phyloP scores from a whole-genome alignment of 2,329 filamentous ascomycete species.

The Cladosporium sp. region DNA sequence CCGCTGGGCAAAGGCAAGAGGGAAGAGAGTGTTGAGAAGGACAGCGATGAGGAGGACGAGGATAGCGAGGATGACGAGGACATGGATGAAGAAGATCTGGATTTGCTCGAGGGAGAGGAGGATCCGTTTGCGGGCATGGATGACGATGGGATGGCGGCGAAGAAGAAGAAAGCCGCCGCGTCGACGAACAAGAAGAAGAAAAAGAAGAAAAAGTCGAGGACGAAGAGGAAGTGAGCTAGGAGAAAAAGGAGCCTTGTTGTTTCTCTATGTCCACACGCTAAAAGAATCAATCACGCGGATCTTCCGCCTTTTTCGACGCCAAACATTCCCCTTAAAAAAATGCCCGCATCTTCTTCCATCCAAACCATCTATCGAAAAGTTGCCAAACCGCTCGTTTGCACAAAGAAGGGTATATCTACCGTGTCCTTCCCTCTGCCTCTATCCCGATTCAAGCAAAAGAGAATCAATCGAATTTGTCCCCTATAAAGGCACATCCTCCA shows the following conservation, averaged over 20 bases:
- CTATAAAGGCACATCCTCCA: slow-evolving; percentile 64
- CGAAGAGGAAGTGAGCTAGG: slow-evolving; percentile 25
- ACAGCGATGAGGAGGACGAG: slow-evolving; percentile 24
- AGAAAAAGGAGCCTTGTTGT: too few species aligned
- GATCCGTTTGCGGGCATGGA: slow-evolving; percentile 21
- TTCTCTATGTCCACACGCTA: neutral
- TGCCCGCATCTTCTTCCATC: neutral
- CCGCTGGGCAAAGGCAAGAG: slow-evolving; percentile 14
- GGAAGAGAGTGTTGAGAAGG: slow-evolving; percentile 16
- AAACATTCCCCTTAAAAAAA: neutral
- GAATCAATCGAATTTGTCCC: too few species aligned
- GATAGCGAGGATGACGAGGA: slow-evolving; percentile 20
- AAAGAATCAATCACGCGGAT: neutral
- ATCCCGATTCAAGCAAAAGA: neutral
- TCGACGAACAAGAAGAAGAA: slow-evolving; percentile 31
- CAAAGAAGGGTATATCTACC: slow-evolving; percentile 13
- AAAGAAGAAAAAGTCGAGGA: slow-evolving; percentile 32
- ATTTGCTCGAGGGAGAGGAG: slow-evolving; percentile 27
- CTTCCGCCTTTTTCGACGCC: neutral
- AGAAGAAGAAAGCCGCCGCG: slow-evolving; percentile 26
- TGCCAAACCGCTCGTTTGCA: neutral
- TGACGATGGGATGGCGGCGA: slow-evolving; percentile 13
- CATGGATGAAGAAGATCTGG: slow-evolving; percentile 21
- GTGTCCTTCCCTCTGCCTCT: neutral
- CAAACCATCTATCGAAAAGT: neutral